Conservation (phyloP, 257 asterid species). For the Lycium barbarum region DNA sequence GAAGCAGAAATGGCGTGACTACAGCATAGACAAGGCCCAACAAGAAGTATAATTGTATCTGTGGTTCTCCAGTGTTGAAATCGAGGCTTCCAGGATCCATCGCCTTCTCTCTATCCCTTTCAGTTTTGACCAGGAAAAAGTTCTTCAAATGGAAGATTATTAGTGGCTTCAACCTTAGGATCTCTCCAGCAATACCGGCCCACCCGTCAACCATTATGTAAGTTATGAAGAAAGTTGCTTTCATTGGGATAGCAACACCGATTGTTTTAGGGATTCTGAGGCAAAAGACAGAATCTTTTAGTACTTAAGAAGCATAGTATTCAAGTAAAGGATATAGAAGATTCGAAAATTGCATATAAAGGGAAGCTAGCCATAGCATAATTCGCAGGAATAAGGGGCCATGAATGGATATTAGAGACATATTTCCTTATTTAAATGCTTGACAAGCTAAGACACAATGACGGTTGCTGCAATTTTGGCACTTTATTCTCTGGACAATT, state of each 20-base stretch:
- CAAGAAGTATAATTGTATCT: constrained; percentile 82
- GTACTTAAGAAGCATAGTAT: neutral
- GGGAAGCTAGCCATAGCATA: neutral
- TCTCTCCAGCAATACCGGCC: constrained; percentile 94
- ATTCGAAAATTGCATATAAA: neutral
- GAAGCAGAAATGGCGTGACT: constrained; percentile 88
- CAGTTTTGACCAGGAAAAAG: constrained; percentile 88
- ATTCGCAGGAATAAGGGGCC: neutral
- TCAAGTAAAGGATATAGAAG: neutral
- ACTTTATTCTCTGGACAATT: neutral
- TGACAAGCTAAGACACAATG: constrained; percentile 5
- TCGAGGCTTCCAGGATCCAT: constrained; percentile 96
- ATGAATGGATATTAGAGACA: constrained; percentile 14
- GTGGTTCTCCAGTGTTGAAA: constrained; percentile 87
- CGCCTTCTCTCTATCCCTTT: constrained; percentile 89
- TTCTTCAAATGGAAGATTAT: constrained; percentile 82
- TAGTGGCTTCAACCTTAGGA: constrained; percentile 76
- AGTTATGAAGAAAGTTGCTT: constrained; percentile 95
- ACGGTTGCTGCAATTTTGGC: neutral
- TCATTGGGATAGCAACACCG: constrained; percentile 93
- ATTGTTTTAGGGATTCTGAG: constrained; percentile 81
- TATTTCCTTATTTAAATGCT: constrained; percentile 3
- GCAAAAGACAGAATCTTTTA: constrained; percentile 4
- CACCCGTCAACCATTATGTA: constrained; percentile 96
- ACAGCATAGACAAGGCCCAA: constrained; percentile 89